Conservation (phyloP, 1,284 basidiomycete species). For the Trametes versicolor region DNA sequence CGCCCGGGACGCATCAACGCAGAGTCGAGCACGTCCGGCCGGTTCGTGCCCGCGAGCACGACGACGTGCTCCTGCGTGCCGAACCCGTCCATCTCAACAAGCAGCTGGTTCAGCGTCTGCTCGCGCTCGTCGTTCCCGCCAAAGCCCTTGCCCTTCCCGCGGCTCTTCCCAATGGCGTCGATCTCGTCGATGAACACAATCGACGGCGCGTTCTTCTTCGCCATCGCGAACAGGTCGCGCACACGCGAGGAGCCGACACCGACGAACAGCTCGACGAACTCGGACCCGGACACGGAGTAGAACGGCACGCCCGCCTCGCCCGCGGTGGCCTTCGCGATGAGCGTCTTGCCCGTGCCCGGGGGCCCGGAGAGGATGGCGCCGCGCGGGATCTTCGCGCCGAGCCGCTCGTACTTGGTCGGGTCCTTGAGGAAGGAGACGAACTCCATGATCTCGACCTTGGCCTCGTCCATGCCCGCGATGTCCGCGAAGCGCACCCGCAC, state of each 20-base stretch:
- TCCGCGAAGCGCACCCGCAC: slow-evolving; percentile 95
- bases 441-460: slow-evolving; percentile 99
- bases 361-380: slow-evolving; percentile 98
- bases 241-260: slow-evolving; percentile 98
- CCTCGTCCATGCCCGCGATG: slow-evolving; percentile 99
- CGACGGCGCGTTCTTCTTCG: slow-evolving; percentile 97
- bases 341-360: slow-evolving; percentile 98
- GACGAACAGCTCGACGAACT: slow-evolving; percentile 99
- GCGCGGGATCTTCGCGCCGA: slow-evolving; percentile 98
- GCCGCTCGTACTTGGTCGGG: slow-evolving; percentile 92
- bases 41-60: slow-evolving; percentile 96
- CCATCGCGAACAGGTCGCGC: slow-evolving; percentile 95
- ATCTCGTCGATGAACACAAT: slow-evolving; percentile 99
- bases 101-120: slow-evolving; percentile 96
- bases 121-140: slow-evolving; percentile 99
- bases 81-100: slow-evolving; percentile 99
- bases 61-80: slow-evolving; percentile 96
- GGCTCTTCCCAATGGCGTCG: slow-evolving; percentile 97
- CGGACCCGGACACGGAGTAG: slow-evolving; percentile 97
- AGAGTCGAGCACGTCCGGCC: slow-evolving; percentile 95
- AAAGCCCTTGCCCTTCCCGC: slow-evolving; percentile 88
- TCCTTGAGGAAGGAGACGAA: slow-evolving; percentile 99
- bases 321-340: slow-evolving; percentile 98
- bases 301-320: slow-evolving; percentile 98
- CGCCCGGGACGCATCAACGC: slow-evolving; percentile 97